Conservation (phyloP, 164 flowering plant genomes). For the Paratinospora sagittata region DNA sequence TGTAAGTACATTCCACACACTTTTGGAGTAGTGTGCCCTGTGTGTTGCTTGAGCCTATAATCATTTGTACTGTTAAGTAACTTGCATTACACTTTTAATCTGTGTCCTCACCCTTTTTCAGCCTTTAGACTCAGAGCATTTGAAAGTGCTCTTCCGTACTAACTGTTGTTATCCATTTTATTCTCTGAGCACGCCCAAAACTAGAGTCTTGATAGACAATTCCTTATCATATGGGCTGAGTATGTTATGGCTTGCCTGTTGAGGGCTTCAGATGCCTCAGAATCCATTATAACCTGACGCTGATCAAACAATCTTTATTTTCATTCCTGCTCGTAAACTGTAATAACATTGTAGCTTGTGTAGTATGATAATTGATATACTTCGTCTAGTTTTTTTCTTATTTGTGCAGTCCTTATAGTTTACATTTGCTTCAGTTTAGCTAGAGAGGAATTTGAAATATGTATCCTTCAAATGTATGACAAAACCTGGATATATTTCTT, state of each 20-base stretch:
- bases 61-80: neutral
- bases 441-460: neutral
- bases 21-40: neutral
- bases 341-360: neutral
- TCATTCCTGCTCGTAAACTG: neutral
- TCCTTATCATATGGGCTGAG: no score
- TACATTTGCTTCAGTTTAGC: no score
- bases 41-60: no score
- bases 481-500: neutral
- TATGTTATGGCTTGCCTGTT: no score
- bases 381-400: neutral
- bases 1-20: slow-evolving; percentile 44
- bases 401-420: neutral
- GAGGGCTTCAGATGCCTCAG: no score
- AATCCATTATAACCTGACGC: neutral
- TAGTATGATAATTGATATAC: neutral
- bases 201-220: no score
- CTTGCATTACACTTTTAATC: neutral
- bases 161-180: no score
- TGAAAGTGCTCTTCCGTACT: no score
- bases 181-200: no score
- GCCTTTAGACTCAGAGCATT: neutral
- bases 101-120: neutral
- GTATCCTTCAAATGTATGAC: neutral
- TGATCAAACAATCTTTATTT: neutral